A percentile compares a stretch with the other conserved stretches of the same genome.
These are phyloP conservation scores for Bruguiera parviflora DNA, from an alignment of 345 rosid species.

Conservation along the genomic window DNA sequence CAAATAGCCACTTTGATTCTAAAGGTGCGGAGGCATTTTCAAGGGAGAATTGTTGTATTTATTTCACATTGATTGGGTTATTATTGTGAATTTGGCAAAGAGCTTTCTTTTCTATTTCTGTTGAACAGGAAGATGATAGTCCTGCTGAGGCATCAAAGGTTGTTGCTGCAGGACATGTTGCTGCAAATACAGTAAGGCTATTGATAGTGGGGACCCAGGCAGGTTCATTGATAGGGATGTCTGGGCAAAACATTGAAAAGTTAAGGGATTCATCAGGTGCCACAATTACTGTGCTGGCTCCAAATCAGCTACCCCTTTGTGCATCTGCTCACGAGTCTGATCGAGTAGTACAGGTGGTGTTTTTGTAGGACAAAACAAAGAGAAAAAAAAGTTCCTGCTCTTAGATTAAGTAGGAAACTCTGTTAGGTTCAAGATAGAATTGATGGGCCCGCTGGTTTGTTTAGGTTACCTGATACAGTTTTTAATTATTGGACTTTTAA, in stretches of 20 bases:
- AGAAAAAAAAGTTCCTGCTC: not conserved
- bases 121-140: slow-evolving; percentile 50
- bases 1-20: slow-evolving; percentile 52
- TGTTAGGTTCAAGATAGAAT: too few relatives aligned
- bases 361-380: too few relatives aligned
- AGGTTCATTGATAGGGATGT: slow-evolving; percentile 51
- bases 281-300: slow-evolving; percentile 52
- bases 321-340: slow-evolving; percentile 73
- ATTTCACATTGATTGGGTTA: not conserved
- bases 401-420: not conserved
- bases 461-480: not conserved
- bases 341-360: slow-evolving; percentile 55
- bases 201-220: slow-evolving; percentile 70
- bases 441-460: too few relatives aligned
- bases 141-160: slow-evolving; percentile 29
- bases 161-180: slow-evolving; percentile 45
- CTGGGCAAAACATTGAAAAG: slow-evolving; percentile 65
- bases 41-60: not conserved
- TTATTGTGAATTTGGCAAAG: not conserved
- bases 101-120: not conserved
- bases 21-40: slow-evolving; percentile 23
- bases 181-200: slow-evolving; percentile 55
- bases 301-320: slow-evolving; percentile 59
- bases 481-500: not conserved
- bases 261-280: slow-evolving; percentile 60